Conservation (phyloP, 495 filamentous ascomycete species). For the Aspergillus saccharolyticus region DNA sequence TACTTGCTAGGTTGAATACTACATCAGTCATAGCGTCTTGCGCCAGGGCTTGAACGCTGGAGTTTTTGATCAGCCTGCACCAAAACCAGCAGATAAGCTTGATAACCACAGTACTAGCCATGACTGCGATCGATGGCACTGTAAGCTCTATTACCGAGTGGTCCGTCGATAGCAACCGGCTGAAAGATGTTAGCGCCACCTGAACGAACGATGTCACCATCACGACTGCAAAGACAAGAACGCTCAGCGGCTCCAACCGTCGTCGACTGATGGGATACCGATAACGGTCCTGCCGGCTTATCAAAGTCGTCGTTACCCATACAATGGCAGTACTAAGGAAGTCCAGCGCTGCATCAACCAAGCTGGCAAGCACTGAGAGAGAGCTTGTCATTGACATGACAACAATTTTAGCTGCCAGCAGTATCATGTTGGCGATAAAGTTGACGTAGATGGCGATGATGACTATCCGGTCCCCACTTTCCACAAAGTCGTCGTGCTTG, state of each 20-base stretch:
- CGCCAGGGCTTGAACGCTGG: constrained; percentile 79
- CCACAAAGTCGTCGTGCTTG: constrained; percentile 48
- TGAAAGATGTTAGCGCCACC: constrained; percentile 67
- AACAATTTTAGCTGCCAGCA: constrained; percentile 74
- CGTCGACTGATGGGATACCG: constrained; percentile 79
- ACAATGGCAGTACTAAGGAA: constrained; percentile 84
- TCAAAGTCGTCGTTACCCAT: constrained; percentile 73
- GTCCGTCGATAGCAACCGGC: constrained; percentile 58
- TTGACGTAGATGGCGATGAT: constrained; percentile 81
- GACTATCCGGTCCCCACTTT: constrained; percentile 63
- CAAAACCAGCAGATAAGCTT: constrained; percentile 84
- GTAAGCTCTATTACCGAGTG: constrained; percentile 67
- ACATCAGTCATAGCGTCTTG: constrained; percentile 66
- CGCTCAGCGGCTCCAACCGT: constrained; percentile 70
- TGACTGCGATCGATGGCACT: constrained; percentile 70
- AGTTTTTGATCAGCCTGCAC: constrained; percentile 85
- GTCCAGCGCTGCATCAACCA: constrained; percentile 85
- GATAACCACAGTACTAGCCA: constrained; percentile 76
- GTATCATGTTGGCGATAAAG: constrained; percentile 71
- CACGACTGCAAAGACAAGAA: constrained; percentile 75
- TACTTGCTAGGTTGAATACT: constrained; percentile 88
- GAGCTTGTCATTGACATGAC: constrained; percentile 76
- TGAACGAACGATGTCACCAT: constrained; percentile 89
- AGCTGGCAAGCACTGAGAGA: constrained; percentile 79
- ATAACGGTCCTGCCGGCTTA: constrained; percentile 69